These are phyloP conservation scores for Oligophagozyma castellii DNA, from an alignment of 1,139 yeast genomes.

Conservation along the genomic window DNA sequence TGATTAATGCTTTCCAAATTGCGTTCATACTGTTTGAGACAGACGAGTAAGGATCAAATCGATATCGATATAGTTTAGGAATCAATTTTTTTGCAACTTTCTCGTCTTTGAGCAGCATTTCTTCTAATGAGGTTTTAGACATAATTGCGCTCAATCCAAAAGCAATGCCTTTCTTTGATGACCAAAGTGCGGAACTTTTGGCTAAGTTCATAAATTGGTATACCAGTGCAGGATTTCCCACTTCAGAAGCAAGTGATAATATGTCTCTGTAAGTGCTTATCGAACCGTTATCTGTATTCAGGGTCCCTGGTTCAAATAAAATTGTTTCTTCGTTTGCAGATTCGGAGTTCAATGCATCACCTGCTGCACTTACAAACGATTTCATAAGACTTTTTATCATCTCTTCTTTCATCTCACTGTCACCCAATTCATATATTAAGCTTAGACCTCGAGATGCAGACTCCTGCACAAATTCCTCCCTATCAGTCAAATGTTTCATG, in stretches of 20 bases:
- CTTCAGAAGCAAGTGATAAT: slow-evolving; percentile 75
- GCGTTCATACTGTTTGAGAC: slow-evolving; percentile 79
- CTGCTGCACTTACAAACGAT: slow-evolving; percentile 67
- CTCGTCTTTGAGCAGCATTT: slow-evolving; percentile 41
- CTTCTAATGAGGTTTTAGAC: slow-evolving; percentile 63
- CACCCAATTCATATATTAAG: slow-evolving; percentile 69
- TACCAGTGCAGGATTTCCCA: slow-evolving; percentile 88
- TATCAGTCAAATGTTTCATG: slow-evolving; percentile 59
- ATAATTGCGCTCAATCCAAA: slow-evolving; percentile 81
- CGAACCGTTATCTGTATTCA: slow-evolving; percentile 74
- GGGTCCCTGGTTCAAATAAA: slow-evolving; percentile 67
- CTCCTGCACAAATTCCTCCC: slow-evolving; percentile 80
- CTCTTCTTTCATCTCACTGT: slow-evolving; percentile 50
- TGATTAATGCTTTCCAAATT: slow-evolving; percentile 69
- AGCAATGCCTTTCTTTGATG: slow-evolving; percentile 86
- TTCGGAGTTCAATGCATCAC: slow-evolving; percentile 28
- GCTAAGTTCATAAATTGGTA: slow-evolving; percentile 92
- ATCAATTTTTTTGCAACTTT: slow-evolving; percentile 46
- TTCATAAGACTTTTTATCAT: slow-evolving; percentile 62
- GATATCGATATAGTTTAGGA: slow-evolving; percentile 72
- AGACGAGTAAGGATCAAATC: slow-evolving; percentile 67
- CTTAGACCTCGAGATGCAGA: slow-evolving; percentile 84
- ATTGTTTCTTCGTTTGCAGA: slow-evolving; percentile 68
- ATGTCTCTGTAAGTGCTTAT: slow-evolving; percentile 84
- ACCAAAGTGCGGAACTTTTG: slow-evolving; percentile 79